Evolutionary conservation across 139 green algal species (phyloP), one percentile per base, ranked within the genome.

Genomic region (Coelastrella sp.): DNA sequence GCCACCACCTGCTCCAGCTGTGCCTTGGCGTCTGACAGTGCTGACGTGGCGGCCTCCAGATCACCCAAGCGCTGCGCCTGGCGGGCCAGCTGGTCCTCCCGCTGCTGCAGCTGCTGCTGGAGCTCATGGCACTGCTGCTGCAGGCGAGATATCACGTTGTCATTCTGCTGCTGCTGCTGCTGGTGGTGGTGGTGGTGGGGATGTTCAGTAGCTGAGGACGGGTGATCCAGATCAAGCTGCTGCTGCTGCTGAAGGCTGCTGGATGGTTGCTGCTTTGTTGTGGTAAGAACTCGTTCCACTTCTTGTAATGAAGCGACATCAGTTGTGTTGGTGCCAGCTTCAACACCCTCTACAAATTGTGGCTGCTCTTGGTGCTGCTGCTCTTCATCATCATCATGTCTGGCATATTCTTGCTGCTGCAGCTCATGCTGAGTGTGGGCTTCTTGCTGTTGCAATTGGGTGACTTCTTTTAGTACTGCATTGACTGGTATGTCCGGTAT

Each of bases 71-170:
- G 93, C 87, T 94, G 11, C 6, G 84, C 89, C 84, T 97, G 92
- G 56, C 93, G 88, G 66, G 94, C 68, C 78, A 98, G 90, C 92
- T 96, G 93, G 22, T 65, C 17, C 90, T 98, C 95, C 0, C 94
- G 84, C 22, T 89, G 85, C 11, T 58, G 27, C 80, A 97, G 57
- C 14, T 89, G 91, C 61, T 85, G 85, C 8, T 86, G 90, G 87
- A 97, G 91, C 83, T 92, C 58, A 12, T 85, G 79, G 7, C 22
- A 72, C 57, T 70, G 79, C 79, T 85, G 79, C 79, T 72, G 19
- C 17, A 63, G 20, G 8, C 35, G 79, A 7, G 15, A 68, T 3
- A 49, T n/a, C 20, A 27, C 0, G 17, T 24, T 27, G 49, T 63
- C 78, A 66, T 3, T 24, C 35, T 49, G 57, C 58, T 85, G 79